These are phyloP conservation scores for Quercus cerris DNA, from an alignment of 306 rosid genomes.

Conservation along the genomic window DNA sequence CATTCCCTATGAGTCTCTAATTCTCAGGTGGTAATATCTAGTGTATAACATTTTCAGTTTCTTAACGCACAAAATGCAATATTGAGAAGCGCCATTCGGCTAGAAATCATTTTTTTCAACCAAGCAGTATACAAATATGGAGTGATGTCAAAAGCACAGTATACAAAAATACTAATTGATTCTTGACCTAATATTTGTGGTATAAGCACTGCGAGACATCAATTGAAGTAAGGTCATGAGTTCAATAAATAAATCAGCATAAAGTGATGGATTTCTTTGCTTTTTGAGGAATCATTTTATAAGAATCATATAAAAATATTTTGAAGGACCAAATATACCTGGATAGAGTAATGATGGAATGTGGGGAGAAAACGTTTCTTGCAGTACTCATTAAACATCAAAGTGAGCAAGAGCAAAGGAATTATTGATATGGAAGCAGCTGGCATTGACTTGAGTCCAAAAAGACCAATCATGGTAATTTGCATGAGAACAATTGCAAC, in stretches of 20 bases:
- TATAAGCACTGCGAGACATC: not conserved
- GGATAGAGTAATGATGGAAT: slow-evolving; percentile 50
- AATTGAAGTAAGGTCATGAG: not conserved
- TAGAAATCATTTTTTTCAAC: not conserved
- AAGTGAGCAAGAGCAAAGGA: slow-evolving; percentile 63
- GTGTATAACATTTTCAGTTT: not conserved
- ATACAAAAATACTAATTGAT: not conserved
- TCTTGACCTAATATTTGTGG: not conserved
- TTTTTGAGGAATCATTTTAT: not conserved
- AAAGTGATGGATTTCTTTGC: not conserved
- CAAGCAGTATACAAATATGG: too few species aligned
- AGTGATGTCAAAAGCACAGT: not conserved
- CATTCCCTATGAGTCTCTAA: not conserved
- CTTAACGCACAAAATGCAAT: not conserved
- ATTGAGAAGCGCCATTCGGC: not conserved
- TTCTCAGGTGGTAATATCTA: not conserved
- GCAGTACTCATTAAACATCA: slow-evolving; percentile 83
- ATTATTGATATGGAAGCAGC: slow-evolving; percentile 79
- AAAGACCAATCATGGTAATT: slow-evolving; percentile 88
- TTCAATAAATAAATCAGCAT: not conserved
- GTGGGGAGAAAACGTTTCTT: slow-evolving; percentile 89
- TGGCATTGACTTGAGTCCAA: slow-evolving; percentile 77
- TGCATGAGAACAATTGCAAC: slow-evolving; percentile 79
- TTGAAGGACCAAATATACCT: slow-evolving; percentile 40
- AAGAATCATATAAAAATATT: not conserved